Base-by-base conservation (phyloP, 2,329 filamentous ascomycete species). In the Stenocarpella maydis region DNA sequence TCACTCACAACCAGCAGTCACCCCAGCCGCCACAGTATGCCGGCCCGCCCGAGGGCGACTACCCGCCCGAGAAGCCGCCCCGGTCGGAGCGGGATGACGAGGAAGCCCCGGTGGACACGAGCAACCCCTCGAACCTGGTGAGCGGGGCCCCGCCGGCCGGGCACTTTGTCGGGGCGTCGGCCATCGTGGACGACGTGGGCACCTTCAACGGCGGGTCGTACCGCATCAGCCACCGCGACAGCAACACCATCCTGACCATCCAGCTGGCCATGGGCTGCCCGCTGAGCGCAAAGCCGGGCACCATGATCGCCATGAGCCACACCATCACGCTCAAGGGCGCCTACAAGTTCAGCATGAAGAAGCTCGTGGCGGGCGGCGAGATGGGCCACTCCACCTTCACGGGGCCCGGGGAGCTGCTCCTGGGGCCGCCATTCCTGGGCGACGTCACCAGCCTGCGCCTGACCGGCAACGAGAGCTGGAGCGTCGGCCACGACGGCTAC, bases 131-230 rank as follows among this genome's bases (percentile, higher is more conserved):
- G 34, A 78, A 79, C 72, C 77, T 81, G 54, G 75, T 79, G 24
- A 72, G 76, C 26, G 79, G 80, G 8, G 83, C 81, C 4, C 84
- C 82, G 14, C 76, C 80, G 8, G 79, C 82, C 19, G 79, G 81
- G 39, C 86, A 91, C 69, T 94, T 95, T 72, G 78, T 84, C 7
- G 92, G 92, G 37, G 89, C 87, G 0, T 80, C 81, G 39, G 83
- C 91, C 0, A 86, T 87, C 0, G 84, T 89, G 37, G 96, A 98
- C 79, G 95, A 97, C 74, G 89, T 97, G 1, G 96, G 96, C n/a
- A 96, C 92, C 0, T 99, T 98, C 84, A 98, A 98, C 78, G 96
- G 96, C 19, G 96, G 96, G 15, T 95, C 92, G 77, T 99, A 95
- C 78, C 88, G 96, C 52, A 94, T 98, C 77, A 96, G 93, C 76